Percentiles rank a stretch among this genome's conserved stretches.
Conservation (phyloP, 768 basidiomycete genomes). For the Podaxis sp. region DNA sequence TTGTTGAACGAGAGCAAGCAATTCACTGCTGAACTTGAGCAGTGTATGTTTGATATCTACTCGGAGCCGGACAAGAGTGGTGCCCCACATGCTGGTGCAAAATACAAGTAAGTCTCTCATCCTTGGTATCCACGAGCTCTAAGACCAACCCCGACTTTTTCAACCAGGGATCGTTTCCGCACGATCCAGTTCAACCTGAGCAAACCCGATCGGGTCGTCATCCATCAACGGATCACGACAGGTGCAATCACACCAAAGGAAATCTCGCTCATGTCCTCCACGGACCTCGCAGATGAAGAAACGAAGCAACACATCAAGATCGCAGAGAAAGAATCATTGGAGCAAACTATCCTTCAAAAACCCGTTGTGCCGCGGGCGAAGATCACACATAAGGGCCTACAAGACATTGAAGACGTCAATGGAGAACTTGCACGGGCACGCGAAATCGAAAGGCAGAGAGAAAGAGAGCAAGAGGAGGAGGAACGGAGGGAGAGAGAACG, state of each 20-base stretch:
- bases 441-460: constrained; percentile 56
- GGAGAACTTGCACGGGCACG: constrained; percentile 34
- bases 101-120: constrained; percentile 64
- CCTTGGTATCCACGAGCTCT: too few relatives aligned
- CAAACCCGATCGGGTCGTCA: constrained; percentile 71
- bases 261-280: constrained; percentile 81
- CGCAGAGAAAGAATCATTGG: constrained; percentile 78
- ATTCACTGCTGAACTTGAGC: constrained; percentile 72
- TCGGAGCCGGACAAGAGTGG: constrained; percentile 74
- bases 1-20: constrained; percentile 53
- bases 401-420: constrained; percentile 81
- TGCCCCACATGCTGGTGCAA: constrained; percentile 56
- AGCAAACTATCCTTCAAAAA: constrained; percentile 80
- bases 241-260: constrained; percentile 62
- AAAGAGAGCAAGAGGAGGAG: constrained; percentile 63
- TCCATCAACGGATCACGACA: constrained; percentile 76
- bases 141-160: constrained; percentile 9
- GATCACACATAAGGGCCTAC: constrained; percentile 89
- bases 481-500: constrained; percentile 70
- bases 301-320: constrained; percentile 77
- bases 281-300: constrained; percentile 86
- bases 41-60: constrained; percentile 70
- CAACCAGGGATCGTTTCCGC: constrained; percentile 78
- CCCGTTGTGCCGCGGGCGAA: constrained; percentile 65
- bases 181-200: constrained; percentile 86